These are phyloP conservation scores for Dothideomycetes sp. DNA, from an alignment of 2,329 filamentous ascomycete species.

Conservation along the genomic window DNA sequence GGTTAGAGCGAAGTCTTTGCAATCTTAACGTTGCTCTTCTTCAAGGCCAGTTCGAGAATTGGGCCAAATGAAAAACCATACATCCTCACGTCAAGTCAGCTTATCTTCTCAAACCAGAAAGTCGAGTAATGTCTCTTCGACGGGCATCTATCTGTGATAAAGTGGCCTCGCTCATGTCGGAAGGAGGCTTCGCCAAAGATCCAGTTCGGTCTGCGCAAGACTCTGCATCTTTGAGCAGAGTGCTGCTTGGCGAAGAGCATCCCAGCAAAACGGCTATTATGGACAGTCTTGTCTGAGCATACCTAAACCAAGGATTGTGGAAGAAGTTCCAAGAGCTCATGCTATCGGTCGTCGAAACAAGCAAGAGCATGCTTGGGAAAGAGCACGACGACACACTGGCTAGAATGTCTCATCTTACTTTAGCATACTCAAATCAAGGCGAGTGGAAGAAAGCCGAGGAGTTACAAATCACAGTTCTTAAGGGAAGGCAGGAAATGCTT, in stretches of 20 bases:
- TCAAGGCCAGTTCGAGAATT: slow-evolving; percentile 8
- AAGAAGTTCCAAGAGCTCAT: slow-evolving; percentile 13
- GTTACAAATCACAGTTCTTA: no score
- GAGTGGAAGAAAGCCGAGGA: no score
- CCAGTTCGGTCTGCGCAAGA: background rate
- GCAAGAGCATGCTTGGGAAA: slow-evolving; percentile 15
- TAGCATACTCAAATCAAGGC: no score
- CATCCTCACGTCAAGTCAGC: slow-evolving; percentile 6
- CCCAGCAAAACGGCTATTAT: slow-evolving; percentile 2
- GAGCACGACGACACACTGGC: slow-evolving; percentile 17
- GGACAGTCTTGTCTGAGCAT: background rate
- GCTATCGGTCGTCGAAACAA: slow-evolving; percentile 15
- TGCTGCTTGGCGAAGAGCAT: slow-evolving; percentile 8
- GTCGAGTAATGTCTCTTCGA: background rate
- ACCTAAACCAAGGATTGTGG: background rate
- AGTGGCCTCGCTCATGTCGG: background rate
- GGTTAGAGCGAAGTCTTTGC: slow-evolving; percentile 3
- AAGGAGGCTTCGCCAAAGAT: background rate
- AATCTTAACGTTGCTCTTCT: slow-evolving; percentile 15
- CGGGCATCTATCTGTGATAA: slow-evolving; percentile 1
- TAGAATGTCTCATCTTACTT: slow-evolving; percentile 16
- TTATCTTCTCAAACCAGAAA: background rate
- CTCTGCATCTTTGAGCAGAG: background rate
- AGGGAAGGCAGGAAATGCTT: no score
- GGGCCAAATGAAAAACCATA: slow-evolving; percentile 16